Evolutionary conservation across 2,329 filamentous ascomycete genomes (phyloP), one percentile per base, ranked within the genome.

Genomic region (Shiraia sp.): DNA sequence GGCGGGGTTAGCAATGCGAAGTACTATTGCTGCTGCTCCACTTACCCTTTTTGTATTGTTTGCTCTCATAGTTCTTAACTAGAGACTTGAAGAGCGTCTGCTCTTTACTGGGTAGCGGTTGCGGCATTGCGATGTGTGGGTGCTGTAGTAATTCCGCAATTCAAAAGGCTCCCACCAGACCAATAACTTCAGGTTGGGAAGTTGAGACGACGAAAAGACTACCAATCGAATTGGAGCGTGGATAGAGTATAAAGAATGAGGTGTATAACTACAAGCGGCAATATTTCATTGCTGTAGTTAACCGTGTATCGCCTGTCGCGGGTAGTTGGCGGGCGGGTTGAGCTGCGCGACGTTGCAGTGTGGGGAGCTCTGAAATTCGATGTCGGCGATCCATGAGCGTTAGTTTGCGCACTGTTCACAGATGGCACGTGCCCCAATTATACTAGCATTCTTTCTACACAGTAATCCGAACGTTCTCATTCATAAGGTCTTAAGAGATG

Each of bases 11-110:
- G 58, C 36, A 23, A 38, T 41, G 46, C 26, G 30, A 27, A 38
- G 16, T 37, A 28, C 14, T 24, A 29, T 31, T 27, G 17, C 42
- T 54, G 43, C 26, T 28, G 30, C 40, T 29, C 30, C 34, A 45
- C 49, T 45, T 61, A 83, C 82, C 83, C 72, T 87, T 88, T 76
- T 97, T 99, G 78, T 97, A 96, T 67, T 97, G 92, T 74, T 99
- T 99, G 68, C 91, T 87, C 74, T 99, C 93, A 78, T 97, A 99
- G 73, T 89, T 85, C 69, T 92, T 91, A 64, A 99, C 90, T 54
- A 99, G 85, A 69, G 91, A 89, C 52, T 90, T 87, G 74, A 99
- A 99, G 75, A 96, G 86, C 69, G 91, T 86, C 61, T 84, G 84
- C 80, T 99, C 93, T 76, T 97, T 97, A 65, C 90, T 84, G 65